Base-by-base conservation (phyloP, 495 filamentous ascomycete genomes). In the Xylaria acuta region DNA sequence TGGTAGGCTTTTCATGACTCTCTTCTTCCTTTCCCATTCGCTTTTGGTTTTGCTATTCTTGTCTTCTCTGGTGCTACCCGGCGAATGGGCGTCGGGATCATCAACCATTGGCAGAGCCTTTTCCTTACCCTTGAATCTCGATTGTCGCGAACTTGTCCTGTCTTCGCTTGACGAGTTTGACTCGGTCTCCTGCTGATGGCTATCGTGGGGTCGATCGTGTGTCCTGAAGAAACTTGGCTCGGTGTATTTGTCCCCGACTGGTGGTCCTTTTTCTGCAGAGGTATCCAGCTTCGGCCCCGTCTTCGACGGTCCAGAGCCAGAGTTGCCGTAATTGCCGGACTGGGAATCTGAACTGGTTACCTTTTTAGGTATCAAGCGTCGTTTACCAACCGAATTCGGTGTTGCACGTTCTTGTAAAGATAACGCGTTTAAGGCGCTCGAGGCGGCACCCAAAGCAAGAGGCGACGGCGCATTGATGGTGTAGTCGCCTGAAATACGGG, bases 1-100 rank as follows among this genome's bases (percentile, higher is more conserved):
- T 2, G 94, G 93, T 1, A 98, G 82, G 63, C 91, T 90, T 72
- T 92, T 92, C 75, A 97, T 79, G 38, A 97, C 84, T 2, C 86
- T 76, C 11, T 76, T 80, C 67, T 85, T 82, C 51, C 71, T 81
- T 66, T 80, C 86, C 85, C 77, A 93, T 78, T 70, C 86, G 77
- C 64, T 86, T 82, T 84, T 81, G 2, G 69, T 73, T 45, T 83
- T 83, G 34, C 77, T 77, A 14, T 82, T 78, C 36, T 80, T 74
- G n/a, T 82, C 79, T 1, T 73, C 56, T 30, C 80, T 75, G 7
- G 81, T 71, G 43, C 76, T 79, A n/a, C 74, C 73, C 3, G 81
- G 78, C 12, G 82, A 79, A 32, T 75, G 80, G 45, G 79, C 77
- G 40, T 74, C 79, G 16, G 70, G 40, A 51, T 75, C 74, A 7